phyloP scores from a whole-genome alignment of 306 rosid species.

The Ormosia semicastrata region DNA sequence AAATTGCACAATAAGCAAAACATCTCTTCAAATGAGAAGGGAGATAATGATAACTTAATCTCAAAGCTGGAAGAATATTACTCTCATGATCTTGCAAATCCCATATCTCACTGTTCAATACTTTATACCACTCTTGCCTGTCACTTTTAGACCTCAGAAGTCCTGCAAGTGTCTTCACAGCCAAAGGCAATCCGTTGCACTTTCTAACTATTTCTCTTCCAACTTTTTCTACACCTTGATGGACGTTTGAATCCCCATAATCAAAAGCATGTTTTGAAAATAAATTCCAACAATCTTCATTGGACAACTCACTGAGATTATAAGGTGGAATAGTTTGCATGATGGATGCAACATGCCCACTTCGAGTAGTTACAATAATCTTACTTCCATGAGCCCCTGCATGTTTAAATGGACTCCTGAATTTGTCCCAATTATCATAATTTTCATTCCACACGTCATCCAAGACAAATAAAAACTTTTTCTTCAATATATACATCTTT shows the following conservation, averaged over 20 bases:
- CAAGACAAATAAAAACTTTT: slow-evolving; percentile 43
- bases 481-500: neutral
- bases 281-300: slow-evolving; percentile 34
- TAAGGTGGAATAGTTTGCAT: slow-evolving; percentile 35
- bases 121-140: slow-evolving; percentile 31
- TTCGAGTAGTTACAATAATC: slow-evolving; percentile 40
- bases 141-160: slow-evolving; percentile 38
- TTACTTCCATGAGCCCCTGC: slow-evolving; percentile 41
- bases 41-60: slow-evolving; percentile 42
- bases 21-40: slow-evolving; percentile 49
- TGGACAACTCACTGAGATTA: slow-evolving; percentile 29
- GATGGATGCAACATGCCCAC: slow-evolving; percentile 35
- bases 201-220: slow-evolving; percentile 39
- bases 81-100: slow-evolving; percentile 37
- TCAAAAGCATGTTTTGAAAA: slow-evolving; percentile 43
- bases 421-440: slow-evolving; percentile 33
- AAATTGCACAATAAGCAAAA: slow-evolving; percentile 45
- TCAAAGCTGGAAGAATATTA: slow-evolving; percentile 44
- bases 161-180: slow-evolving; percentile 44
- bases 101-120: slow-evolving; percentile 44
- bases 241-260: neutral
- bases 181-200: slow-evolving; percentile 47
- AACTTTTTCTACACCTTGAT: slow-evolving; percentile 19
- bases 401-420: slow-evolving; percentile 33
- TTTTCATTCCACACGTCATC: slow-evolving; percentile 61